A percentile compares a stretch with the other conserved stretches of the same genome.
Conservation (phyloP, 306 rosid genomes). For the Urtica urens region DNA sequence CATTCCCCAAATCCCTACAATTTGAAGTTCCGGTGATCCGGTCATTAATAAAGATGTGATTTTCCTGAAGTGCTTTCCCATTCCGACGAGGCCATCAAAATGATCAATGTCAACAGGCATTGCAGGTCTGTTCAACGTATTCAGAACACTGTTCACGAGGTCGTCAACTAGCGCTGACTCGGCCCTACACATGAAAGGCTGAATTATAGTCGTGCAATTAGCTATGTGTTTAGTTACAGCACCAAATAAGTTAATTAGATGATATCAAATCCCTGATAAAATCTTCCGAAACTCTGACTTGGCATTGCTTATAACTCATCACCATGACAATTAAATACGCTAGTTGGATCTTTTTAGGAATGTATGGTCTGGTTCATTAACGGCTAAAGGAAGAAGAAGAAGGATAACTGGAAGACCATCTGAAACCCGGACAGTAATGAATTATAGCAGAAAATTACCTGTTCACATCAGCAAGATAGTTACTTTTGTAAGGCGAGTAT, state of each 20-base stretch:
- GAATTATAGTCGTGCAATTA: not conserved
- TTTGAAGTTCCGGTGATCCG: not conserved
- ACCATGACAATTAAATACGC: too few species aligned
- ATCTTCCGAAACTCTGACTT: too few species aligned
- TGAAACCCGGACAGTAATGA: too few species aligned
- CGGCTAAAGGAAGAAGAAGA: too few species aligned
- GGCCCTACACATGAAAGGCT: not conserved
- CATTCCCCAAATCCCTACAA: conserved; percentile 2
- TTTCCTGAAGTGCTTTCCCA: not conserved
- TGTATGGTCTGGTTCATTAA: too few species aligned
- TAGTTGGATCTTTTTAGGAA: too few species aligned
- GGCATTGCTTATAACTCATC: too few species aligned
- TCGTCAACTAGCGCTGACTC: not conserved
- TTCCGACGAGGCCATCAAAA: not conserved
- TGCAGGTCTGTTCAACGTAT: not conserved
- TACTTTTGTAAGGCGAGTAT: too few species aligned
- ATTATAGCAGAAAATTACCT: too few species aligned
- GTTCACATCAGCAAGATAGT: too few species aligned
- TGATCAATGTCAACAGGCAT: not conserved
- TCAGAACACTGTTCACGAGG: not conserved
- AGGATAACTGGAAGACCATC: too few species aligned
- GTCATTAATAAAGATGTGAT: not conserved
- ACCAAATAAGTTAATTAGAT: not conserved
- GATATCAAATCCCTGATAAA: not conserved
- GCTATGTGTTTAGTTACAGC: not conserved